Conservation (phyloP, 2,329 filamentous ascomycete genomes). For the Cordyceps farinosa region DNA sequence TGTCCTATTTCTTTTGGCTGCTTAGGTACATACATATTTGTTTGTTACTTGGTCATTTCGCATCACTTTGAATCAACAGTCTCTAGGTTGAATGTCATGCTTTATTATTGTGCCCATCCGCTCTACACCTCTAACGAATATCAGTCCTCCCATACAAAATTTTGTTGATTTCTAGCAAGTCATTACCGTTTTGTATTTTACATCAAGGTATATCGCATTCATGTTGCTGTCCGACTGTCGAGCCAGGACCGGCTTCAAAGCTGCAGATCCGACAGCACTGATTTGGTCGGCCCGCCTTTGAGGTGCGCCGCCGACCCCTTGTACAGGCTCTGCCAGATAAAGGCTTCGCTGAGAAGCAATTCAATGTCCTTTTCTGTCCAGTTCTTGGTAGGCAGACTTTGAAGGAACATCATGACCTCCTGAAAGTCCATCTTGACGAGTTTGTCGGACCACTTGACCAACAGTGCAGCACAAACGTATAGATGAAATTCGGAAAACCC, state of each 20-base stretch:
- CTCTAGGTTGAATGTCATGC: not conserved
- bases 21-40: not conserved
- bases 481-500: conserved; percentile 98
- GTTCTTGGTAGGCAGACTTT: conserved; percentile 83
- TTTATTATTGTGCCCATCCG: not conserved
- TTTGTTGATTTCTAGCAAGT: not conserved
- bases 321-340: conserved; percentile 98
- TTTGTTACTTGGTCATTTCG: no score
- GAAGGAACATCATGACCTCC: conserved; percentile 99
- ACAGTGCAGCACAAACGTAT: conserved; percentile 95
- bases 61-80: no score
- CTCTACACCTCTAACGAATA: not conserved
- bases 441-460: conserved; percentile 97
- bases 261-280: conserved; percentile 35
- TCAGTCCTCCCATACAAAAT: not conserved
- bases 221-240: not conserved
- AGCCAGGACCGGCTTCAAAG: conserved; percentile 20
- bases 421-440: conserved; percentile 96
- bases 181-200: not conserved
- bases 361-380: conserved; percentile 99
- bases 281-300: conserved; percentile 46
- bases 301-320: conserved; percentile 91
- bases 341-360: conserved; percentile 89
- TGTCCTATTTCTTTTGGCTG: no score
- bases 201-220: not conserved